Evolutionary conservation across 2,329 filamentous ascomycete genomes (phyloP), one percentile per base, ranked within the genome.

Genomic region (Aspergillus sp.): DNA sequence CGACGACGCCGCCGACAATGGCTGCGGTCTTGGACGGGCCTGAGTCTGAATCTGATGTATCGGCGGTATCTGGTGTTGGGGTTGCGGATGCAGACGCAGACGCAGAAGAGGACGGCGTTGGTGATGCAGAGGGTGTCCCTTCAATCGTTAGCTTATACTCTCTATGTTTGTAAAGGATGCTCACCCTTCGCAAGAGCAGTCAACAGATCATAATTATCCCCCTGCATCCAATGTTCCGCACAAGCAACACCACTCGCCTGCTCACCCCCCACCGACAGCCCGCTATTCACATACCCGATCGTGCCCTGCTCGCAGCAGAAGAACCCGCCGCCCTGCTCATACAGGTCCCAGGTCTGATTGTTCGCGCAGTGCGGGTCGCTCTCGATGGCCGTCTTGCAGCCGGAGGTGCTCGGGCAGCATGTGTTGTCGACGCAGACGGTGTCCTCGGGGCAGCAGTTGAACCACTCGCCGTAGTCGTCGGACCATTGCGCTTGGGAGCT

Each of bases 281-380:
- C 42, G 11, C 4, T 13, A 7, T 20, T 13, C 20, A 45, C 13
- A 22, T 20, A 45, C 20, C 42, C 42, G 13, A 20, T 13, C 4
- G 17, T 22, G 11, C 4, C 22, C 5, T 22, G 19, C 11, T 20
- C 17, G 42, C 20, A 45, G 42, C 42, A 45, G 42, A 45, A 45
- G 3, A 15, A 45, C 13, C 37, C 17, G 17, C 3, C 42, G 12
- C 3, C 20, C 2, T 22, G 3, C 4, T n/a, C 9, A 15, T 49
- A 49, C 47, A 49, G 17, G 3, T 49, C 47, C 47, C 47, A 49
- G 1, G 47, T 49, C n/a, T 9, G 17, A 9, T 39, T 49, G 30
- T 49, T 49, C 30, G 47, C 47, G 47, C 47, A 49, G 47, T 49
- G 47, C 47, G 47, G 47, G 19, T 49, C 47, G 9, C 17, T n/a